Evolutionary conservation across 2,329 filamentous ascomycete genomes (phyloP).

Genomic region (Sphaerulina populicola): DNA sequence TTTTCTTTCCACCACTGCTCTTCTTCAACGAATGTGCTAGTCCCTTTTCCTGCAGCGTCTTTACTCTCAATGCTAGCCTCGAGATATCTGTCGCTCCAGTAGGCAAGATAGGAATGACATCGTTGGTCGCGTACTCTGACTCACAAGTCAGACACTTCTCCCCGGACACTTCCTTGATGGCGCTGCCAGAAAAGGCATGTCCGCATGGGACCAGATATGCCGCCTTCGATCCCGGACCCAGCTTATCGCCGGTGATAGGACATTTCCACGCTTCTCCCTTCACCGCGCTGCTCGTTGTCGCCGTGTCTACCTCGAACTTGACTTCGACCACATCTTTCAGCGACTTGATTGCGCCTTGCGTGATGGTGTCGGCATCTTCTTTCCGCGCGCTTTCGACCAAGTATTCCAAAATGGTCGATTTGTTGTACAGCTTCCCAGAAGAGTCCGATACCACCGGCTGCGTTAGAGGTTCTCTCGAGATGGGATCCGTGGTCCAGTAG

Average conservation of each 20-base stretch:
- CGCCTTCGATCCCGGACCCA: slow-evolving; percentile 69
- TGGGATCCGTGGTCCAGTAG: slow-evolving; percentile 75
- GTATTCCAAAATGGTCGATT: slow-evolving; percentile 73
- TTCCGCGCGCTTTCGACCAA: slow-evolving; percentile 49
- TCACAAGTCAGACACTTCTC: slow-evolving; percentile 62
- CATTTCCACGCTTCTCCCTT: slow-evolving; percentile 62
- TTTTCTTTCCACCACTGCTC: slow-evolving; percentile 56
- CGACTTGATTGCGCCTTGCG: slow-evolving; percentile 60
- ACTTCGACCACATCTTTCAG: slow-evolving; percentile 82
- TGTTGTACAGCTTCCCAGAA: slow-evolving; percentile 82
- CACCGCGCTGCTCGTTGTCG: slow-evolving; percentile 30
- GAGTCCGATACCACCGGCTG: slow-evolving; percentile 76
- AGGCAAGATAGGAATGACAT: slow-evolving; percentile 77
- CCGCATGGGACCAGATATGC: slow-evolving; percentile 93
- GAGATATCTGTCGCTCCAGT: slow-evolving; percentile 61
- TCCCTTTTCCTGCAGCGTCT: slow-evolving; percentile 60
- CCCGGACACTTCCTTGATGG: slow-evolving; percentile 56
- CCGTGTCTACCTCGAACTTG: slow-evolving; percentile 55
- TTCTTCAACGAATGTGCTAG: slow-evolving; percentile 87
- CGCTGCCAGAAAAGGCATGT: slow-evolving; percentile 82
- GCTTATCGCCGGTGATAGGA: slow-evolving; percentile 75
- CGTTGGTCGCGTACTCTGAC: slow-evolving; percentile 59
- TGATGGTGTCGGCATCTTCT: slow-evolving; percentile 53
- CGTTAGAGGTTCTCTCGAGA: slow-evolving; percentile 69
- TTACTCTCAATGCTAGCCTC: slow-evolving; percentile 56